Conservation (phyloP, 805 yeast genomes). For the Ogataea allantospora region DNA sequence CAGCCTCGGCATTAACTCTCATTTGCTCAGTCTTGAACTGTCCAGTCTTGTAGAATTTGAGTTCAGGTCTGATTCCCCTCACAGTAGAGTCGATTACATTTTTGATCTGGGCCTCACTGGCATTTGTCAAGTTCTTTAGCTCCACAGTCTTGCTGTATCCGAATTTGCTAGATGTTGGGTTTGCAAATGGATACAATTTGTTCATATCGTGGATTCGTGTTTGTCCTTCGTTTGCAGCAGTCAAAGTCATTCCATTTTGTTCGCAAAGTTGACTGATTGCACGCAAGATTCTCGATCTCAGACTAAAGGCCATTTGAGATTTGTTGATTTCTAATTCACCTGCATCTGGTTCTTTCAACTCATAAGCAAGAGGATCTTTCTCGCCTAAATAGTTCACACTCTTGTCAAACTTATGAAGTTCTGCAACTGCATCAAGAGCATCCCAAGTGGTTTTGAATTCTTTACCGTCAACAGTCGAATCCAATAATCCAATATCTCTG, state of each 20-base stretch:
- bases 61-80: constrained; percentile 28
- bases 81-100: constrained; percentile 27
- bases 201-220: constrained; percentile 20
- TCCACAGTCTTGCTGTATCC: constrained; percentile 14
- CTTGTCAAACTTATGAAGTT: constrained; percentile 2
- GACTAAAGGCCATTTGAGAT: constrained; percentile 27
- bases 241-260: constrained; percentile 25
- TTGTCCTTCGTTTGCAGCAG: constrained; percentile 13
- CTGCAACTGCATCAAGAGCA: constrained; percentile 4
- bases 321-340: constrained; percentile 27
- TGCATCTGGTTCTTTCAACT: constrained; percentile 5
- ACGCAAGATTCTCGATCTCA: constrained; percentile 29
- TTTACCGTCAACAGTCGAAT: constrained; percentile 1
- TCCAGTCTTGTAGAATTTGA: constrained; percentile 19
- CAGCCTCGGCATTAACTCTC: constrained; percentile 31
- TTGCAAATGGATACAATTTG: constrained; percentile 26
- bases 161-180: constrained; percentile 23
- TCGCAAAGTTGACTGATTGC: constrained; percentile 27
- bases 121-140: constrained; percentile 10
- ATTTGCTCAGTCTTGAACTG: constrained; percentile 26
- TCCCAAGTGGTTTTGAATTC: constrained; percentile 4
- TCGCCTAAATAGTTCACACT: constrained; percentile 1
- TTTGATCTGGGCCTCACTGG: constrained; percentile 22
- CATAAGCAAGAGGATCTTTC: constrained; percentile 8
- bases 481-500: background rate